A percentile compares a stretch with the other conserved stretches of the same genome.
phyloP scores from a whole-genome alignment of 441 rosid genomes.

The Gossypium aridum region DNA sequence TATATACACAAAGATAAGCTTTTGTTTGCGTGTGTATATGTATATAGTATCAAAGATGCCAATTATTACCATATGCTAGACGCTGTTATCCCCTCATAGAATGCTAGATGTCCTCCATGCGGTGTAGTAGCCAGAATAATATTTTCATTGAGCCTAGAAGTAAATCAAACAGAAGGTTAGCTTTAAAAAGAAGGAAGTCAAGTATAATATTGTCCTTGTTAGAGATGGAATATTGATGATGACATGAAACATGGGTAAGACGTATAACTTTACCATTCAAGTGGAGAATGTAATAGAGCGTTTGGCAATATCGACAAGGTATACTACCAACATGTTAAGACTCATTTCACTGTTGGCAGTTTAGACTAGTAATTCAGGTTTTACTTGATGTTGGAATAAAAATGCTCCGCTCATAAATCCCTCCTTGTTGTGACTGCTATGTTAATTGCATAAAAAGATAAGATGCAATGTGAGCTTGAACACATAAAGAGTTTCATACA shows the following conservation, averaged over 20 bases:
- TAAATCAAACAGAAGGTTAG: slow-evolving; percentile 10
- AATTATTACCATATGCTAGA: slow-evolving; percentile 62
- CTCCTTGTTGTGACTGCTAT: not conserved
- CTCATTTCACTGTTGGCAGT: not conserved
- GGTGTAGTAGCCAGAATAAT: slow-evolving; percentile 57
- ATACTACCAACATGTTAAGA: not conserved
- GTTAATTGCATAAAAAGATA: not conserved
- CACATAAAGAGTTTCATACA: not conserved
- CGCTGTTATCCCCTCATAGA: slow-evolving; percentile 63
- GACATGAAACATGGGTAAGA: not conserved
- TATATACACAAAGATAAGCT: not conserved
- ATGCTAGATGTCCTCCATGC: slow-evolving; percentile 88
- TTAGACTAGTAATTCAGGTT: not conserved
- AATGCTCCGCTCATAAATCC: not conserved
- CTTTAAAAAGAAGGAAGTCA: not conserved
- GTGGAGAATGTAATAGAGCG: not conserved
- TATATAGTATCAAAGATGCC: not conserved
- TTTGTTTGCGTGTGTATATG: not conserved
- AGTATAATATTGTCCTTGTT: not conserved
- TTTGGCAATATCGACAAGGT: not conserved
- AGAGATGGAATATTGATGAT: not conserved
- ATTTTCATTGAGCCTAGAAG: slow-evolving; percentile 59
- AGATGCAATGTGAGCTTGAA: not conserved
- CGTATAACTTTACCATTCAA: not conserved
- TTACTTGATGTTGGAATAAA: not conserved